These are phyloP conservation scores for Paecilomyces sp. DNA, from an alignment of 2,329 filamentous ascomycete species.

Conservation along the genomic window DNA sequence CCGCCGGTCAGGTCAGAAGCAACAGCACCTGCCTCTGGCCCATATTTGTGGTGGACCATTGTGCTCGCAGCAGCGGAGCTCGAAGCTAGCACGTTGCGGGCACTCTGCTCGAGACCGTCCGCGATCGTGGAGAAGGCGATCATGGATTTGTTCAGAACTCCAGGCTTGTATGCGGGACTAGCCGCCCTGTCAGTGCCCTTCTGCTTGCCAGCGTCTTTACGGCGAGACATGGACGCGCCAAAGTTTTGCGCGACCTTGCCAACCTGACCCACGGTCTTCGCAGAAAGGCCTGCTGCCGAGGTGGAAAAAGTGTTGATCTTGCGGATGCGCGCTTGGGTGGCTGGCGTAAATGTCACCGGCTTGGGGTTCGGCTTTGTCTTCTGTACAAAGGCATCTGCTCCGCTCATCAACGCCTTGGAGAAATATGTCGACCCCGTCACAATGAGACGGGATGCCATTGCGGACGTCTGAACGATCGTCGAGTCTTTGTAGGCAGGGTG, in stretches of 20 bases:
- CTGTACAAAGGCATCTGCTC: slow-evolving; percentile 73
- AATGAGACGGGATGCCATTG: slow-evolving; percentile 81
- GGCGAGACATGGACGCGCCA: slow-evolving; percentile 66
- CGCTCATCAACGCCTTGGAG: slow-evolving; percentile 66
- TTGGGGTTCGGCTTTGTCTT: slow-evolving; percentile 70
- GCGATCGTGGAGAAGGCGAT: slow-evolving; percentile 95
- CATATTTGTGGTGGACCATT: slow-evolving; percentile 85
- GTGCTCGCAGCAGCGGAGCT: slow-evolving; percentile 73
- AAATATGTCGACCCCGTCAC: slow-evolving; percentile 79
- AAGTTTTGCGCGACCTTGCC: slow-evolving; percentile 82
- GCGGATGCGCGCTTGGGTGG: slow-evolving; percentile 76
- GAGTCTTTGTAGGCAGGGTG: slow-evolving; percentile 92
- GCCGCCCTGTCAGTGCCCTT: slow-evolving; percentile 63
- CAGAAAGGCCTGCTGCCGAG: slow-evolving; percentile 69
- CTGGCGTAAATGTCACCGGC: slow-evolving; percentile 79
- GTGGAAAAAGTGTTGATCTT: slow-evolving; percentile 83
- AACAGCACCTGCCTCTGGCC: slow-evolving; percentile 72
- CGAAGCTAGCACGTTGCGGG: slow-evolving; percentile 67
- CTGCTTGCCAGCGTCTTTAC: slow-evolving; percentile 47
- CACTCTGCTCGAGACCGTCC: slow-evolving; percentile 85
- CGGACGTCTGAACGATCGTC: slow-evolving; percentile 76
- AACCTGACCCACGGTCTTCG: slow-evolving; percentile 81
- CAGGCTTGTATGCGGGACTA: slow-evolving; percentile 67
- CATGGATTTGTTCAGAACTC: slow-evolving; percentile 87
- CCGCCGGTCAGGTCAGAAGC: slow-evolving; percentile 71